Conservation (phyloP, 371 early-diverging fungal genomes). For the Mucor sp. region DNA sequence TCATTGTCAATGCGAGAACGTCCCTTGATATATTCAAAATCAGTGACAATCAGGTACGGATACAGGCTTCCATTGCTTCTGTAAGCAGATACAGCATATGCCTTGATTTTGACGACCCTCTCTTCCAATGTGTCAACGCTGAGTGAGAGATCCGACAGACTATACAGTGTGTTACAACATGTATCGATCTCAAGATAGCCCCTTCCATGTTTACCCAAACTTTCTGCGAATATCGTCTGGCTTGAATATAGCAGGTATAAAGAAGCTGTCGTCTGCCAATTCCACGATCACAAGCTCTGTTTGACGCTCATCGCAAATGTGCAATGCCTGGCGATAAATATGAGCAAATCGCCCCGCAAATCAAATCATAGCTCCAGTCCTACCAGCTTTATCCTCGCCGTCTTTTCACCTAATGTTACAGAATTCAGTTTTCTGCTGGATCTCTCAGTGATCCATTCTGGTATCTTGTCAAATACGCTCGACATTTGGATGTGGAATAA, state of each 20-base stretch:
- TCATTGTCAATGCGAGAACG: not conserved
- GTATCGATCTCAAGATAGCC: not conserved
- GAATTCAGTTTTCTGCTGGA: not conserved
- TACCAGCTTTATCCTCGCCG: not conserved
- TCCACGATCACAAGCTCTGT: not conserved
- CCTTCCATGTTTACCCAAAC: not conserved
- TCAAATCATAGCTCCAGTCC: not conserved
- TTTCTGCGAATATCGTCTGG: not conserved
- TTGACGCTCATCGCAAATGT: not conserved
- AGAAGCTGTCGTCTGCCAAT: slow-evolving; percentile 1
- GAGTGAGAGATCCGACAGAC: not conserved
- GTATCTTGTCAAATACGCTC: not conserved
- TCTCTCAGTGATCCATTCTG: not conserved
- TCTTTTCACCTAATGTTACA: not conserved
- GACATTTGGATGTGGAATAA: not conserved
- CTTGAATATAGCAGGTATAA: not conserved
- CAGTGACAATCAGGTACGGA: not conserved
- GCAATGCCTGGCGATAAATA: not conserved
- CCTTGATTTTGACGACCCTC: not conserved
- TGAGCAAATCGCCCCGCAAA: not conserved
- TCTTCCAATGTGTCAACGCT: not conserved
- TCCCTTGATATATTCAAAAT: not conserved
- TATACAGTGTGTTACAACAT: not conserved
- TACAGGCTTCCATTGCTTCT: not conserved
- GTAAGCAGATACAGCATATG: not conserved